phyloP scores from a whole-genome alignment of 1,284 basidiomycete genomes.

The Mrakiaceae sp. region DNA sequence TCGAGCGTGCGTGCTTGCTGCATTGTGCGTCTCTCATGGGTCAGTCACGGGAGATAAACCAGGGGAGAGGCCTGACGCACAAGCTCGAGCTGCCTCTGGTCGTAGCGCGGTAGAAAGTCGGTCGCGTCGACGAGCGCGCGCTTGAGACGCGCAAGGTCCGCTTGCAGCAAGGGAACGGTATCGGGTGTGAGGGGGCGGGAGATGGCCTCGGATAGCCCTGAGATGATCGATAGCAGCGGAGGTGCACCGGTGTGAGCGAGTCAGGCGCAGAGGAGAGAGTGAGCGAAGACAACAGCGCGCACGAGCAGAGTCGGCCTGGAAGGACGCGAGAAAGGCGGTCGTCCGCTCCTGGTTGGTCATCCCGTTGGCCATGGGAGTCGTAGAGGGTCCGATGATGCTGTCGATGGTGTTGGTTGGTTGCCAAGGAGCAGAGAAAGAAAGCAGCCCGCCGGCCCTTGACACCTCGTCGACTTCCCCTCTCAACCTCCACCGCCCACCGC shows the following conservation, averaged over 20 bases:
- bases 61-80: not conserved
- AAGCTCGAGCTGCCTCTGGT: constrained; percentile 10
- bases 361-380: not conserved
- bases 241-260: not conserved
- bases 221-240: not conserved
- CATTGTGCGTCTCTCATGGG: too few species aligned
- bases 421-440: not conserved
- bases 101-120: constrained; percentile 12
- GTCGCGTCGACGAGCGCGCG: not conserved
- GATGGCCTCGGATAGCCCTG: not conserved
- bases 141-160: not conserved
- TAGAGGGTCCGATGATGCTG: not conserved
- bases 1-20: constrained; percentile 9
- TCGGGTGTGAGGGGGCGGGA: not conserved
- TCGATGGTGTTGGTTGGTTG: not conserved
- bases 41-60: too few species aligned
- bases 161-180: not conserved
- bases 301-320: not conserved
- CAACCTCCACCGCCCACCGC: not conserved
- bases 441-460: not conserved
- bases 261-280: not conserved
- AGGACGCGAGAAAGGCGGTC: not conserved
- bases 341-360: not conserved
- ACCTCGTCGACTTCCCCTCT: not conserved
- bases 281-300: not conserved